These are phyloP conservation scores for Neopestalotiopsis clavispora DNA, from an alignment of 2,329 filamentous ascomycete species.

Conservation along the genomic window DNA sequence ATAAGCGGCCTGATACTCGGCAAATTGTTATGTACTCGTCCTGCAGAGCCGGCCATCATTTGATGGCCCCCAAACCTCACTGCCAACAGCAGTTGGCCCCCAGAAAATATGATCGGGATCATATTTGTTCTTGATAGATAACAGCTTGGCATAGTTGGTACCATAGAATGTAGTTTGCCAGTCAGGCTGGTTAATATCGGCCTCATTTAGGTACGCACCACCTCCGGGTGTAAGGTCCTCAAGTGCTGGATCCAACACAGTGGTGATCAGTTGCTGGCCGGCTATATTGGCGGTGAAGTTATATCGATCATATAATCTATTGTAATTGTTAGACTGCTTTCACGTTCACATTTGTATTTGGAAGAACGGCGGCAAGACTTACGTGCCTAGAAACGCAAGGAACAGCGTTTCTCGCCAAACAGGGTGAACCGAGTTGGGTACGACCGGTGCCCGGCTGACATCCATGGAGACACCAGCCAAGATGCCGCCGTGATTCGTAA, in stretches of 20 bases:
- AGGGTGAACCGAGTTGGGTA: conserved; percentile 37
- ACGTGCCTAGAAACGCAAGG: conserved; percentile 28
- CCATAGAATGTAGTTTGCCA: conserved; percentile 41
- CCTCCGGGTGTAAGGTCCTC: conserved; percentile 24
- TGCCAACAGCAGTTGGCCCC: conserved; percentile 44
- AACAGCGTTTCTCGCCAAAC: conserved; percentile 34
- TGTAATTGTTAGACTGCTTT: too few species aligned
- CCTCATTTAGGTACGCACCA: conserved; percentile 44
- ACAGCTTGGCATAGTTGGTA: conserved; percentile 35
- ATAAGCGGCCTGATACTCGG: too few species aligned
- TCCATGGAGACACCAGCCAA: conserved; percentile 33
- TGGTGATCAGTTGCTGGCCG: conserved; percentile 24
- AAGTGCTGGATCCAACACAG: conserved; percentile 26
- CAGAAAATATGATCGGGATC: conserved; percentile 45
- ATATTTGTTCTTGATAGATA: conserved; percentile 44
- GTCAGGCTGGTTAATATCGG: conserved; percentile 37
- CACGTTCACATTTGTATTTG: too few species aligned
- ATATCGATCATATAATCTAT: not conserved
- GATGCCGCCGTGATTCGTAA: conserved; percentile 31
- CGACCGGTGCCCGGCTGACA: conserved; percentile 27
- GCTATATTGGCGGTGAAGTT: conserved; percentile 14
- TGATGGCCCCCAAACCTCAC: conserved; percentile 44
- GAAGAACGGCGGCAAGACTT: not conserved
- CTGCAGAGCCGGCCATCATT: conserved; percentile 42
- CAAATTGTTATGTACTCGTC: not conserved